A percentile compares a stretch with the other conserved stretches of the same genome.
Conservation (phyloP, 2,329 filamentous ascomycete genomes). For the Aspergillus sp. region DNA sequence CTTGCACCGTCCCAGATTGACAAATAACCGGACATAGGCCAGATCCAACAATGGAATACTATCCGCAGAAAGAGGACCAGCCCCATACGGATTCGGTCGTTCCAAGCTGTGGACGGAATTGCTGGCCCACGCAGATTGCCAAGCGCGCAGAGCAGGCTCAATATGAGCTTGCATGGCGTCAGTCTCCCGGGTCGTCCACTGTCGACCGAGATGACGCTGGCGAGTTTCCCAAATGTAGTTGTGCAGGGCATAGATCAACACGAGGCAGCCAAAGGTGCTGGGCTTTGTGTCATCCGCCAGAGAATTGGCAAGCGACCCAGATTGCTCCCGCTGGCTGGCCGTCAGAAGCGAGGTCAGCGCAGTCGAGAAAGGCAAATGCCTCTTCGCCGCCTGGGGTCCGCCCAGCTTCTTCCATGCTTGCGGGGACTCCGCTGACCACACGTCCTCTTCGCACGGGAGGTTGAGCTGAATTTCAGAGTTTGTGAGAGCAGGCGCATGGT, state of each 20-base stretch:
- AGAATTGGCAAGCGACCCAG: conserved; percentile 40
- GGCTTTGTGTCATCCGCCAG: conserved; percentile 59
- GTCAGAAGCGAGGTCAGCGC: conserved; percentile 75
- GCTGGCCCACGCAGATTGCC: conserved; percentile 86
- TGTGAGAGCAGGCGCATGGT: conserved; percentile 80
- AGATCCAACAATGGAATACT: conserved; percentile 86
- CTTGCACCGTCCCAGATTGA: conserved; percentile 86
- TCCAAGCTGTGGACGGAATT: conserved; percentile 80
- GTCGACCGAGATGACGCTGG: conserved; percentile 76
- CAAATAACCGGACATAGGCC: conserved; percentile 85
- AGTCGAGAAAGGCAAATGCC: conserved; percentile 69
- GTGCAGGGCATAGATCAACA: conserved; percentile 89
- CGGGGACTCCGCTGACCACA: conserved; percentile 78
- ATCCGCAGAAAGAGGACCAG: conserved; percentile 78
- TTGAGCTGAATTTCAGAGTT: conserved; percentile 90
- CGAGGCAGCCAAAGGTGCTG: conserved; percentile 84
- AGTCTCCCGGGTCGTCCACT: conserved; percentile 87
- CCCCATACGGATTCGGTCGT: conserved; percentile 73
- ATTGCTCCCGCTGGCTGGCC: conserved; percentile 59
- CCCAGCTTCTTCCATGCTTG: conserved; percentile 73
- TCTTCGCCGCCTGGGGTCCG: conserved; percentile 64
- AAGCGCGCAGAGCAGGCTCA: conserved; percentile 85
- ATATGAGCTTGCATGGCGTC: conserved; percentile 95
- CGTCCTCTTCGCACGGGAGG: conserved; percentile 85
- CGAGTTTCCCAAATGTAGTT: conserved; percentile 98